Evolutionary conservation across 2,329 filamentous ascomycete genomes (phyloP), one percentile per base, ranked within the genome.

Genomic region (Epichloe sibirici): DNA sequence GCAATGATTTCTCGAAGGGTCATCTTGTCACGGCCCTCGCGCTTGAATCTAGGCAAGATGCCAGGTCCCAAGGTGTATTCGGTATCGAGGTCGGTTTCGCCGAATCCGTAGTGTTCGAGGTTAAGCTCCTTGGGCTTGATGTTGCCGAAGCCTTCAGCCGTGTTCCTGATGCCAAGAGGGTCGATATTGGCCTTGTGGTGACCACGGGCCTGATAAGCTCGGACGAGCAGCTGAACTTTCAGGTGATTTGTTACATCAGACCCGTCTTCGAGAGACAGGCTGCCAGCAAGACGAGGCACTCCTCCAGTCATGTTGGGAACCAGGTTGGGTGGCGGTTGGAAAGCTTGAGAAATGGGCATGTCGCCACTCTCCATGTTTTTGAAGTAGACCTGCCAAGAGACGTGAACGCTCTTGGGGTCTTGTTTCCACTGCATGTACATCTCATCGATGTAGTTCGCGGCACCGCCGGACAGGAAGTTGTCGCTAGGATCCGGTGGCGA

Each of bases 381-480:
- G 81, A 98, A 98, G 80, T 98, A 98, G 67, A 94, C 85, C 75
- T 95, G 91, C 93, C 93, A 98, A 69, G 93, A 98, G 63, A 95
- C 79, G 72, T 98, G 93, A 55, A 98, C 93, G 66, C 88, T 95
- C 63, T 83, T 80, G 50, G 93, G 90, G 63, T 98, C 90, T 58
- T 87, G 78, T 74, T 91, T 95, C 93, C 93, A 98, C 68, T 90
- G 84, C 75, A 96, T 77, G 73, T 98, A 98, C 93, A 98, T 98
- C 77, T 96, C 93, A 71, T 98, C 93, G 68, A 98, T 89, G 75
- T 98, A 98, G 76, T 95, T 96, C 72, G 93, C 93, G 56, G 91
- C 93, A 76, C 88, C 97, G 61, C 93, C 93, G 58, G 90, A 88
- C 56, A 98, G 81, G 78, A 98, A 98, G 74, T 85, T 95, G 73